Conservation (phyloP, 2,329 filamentous ascomycete genomes). For the Microcyclosporella mali region DNA sequence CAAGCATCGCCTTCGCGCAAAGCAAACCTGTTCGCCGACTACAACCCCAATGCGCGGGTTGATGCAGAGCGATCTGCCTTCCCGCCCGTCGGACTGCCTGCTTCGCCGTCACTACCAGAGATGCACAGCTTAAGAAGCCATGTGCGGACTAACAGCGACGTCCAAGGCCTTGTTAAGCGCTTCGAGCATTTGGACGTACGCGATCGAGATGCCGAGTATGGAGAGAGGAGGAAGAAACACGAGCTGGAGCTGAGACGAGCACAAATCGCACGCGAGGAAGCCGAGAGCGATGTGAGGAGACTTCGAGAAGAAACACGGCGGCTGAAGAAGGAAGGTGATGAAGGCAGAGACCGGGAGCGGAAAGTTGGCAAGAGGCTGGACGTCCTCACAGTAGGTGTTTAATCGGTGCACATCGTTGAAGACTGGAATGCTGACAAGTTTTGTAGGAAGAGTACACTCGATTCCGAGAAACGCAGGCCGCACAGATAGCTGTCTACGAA, state of each 20-base stretch:
- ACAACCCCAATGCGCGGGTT: conserved; percentile 12
- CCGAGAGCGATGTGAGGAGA: conserved; percentile 60
- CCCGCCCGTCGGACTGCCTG: conserved; percentile 8
- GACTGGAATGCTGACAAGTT: conserved; percentile 11
- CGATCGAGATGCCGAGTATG: conserved; percentile 38
- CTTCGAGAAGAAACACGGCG: conserved; percentile 55
- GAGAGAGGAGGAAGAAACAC: conserved; percentile 38
- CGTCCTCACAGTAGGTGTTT: conserved; percentile 57
- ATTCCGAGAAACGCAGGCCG: conserved; percentile 54
- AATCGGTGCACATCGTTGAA: not conserved
- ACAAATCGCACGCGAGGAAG: conserved; percentile 53
- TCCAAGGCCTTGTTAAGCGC: conserved; percentile 59
- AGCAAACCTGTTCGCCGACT: conserved; percentile 29
- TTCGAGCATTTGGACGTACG: conserved; percentile 61
- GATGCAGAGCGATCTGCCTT: conserved; percentile 11
- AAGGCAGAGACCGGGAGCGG: conserved; percentile 60
- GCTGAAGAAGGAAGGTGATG: conserved; percentile 55
- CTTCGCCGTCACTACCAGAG: conserved; percentile 30
- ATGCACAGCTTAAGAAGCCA: conserved; percentile 29
- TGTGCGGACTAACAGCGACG: conserved; percentile 52
- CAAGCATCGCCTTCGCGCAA: conserved; percentile 32
- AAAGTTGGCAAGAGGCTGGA: conserved; percentile 62
- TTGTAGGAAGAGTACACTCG: conserved; percentile 62
- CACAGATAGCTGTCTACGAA: conserved; percentile 52
- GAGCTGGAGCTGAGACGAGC: conserved; percentile 40